These are phyloP conservation scores for Kandelia obovata DNA, from an alignment of 345 rosid genomes.

Conservation along the genomic window DNA sequence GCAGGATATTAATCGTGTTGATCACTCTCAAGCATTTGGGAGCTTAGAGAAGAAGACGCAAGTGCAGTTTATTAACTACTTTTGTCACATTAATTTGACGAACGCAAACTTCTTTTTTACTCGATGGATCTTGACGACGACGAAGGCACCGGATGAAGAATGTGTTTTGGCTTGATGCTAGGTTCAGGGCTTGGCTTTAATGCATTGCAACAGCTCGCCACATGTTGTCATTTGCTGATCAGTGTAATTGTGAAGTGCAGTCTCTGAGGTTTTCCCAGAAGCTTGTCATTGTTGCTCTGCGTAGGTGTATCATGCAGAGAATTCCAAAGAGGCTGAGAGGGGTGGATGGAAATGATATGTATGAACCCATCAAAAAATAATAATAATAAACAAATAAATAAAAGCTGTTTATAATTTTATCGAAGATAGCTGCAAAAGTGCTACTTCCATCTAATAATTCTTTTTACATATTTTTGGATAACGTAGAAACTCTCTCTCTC, in stretches of 20 bases:
- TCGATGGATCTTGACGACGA: constrained; percentile 46
- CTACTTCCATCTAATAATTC: no score
- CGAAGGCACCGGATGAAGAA: constrained; percentile 35
- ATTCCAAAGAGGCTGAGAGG: constrained; percentile 53
- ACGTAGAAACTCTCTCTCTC: no score
- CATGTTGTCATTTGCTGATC: constrained; percentile 53
- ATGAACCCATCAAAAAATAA: constrained; percentile 33
- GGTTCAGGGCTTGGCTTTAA: constrained; percentile 52
- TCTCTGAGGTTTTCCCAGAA: constrained; percentile 45
- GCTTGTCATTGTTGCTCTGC: constrained; percentile 40
- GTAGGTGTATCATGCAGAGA: constrained; percentile 46
- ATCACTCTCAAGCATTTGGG: constrained; percentile 38
- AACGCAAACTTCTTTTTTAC: constrained; percentile 60
- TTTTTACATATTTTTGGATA: no score
- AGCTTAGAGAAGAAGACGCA: constrained; percentile 54
- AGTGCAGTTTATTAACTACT: constrained; percentile 41
- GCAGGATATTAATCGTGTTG: constrained; percentile 28
- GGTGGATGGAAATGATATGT: constrained; percentile 24
- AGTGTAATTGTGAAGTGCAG: constrained; percentile 42
- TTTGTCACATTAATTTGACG: constrained; percentile 48
- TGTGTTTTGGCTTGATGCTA: constrained; percentile 55
- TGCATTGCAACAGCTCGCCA: constrained; percentile 47
- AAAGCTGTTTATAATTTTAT: constrained; percentile 43
- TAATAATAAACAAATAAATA: constrained; percentile 21
- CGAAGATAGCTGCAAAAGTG: constrained; percentile 17